Evolutionary conservation across 257 asterid species (phyloP).

Genomic region (Plantago elongata): DNA sequence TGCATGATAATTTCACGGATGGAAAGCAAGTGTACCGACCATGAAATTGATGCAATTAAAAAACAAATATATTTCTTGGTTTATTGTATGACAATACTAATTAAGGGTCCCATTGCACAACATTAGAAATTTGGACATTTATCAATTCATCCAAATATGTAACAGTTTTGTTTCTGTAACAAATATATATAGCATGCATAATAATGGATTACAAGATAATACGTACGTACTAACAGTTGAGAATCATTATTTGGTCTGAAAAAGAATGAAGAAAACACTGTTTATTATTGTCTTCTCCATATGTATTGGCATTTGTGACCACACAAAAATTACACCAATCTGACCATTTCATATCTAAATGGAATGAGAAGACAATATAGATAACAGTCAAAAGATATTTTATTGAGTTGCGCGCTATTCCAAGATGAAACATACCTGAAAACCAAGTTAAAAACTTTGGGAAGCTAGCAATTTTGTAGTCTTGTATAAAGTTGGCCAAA

Average conservation of each 20-base stretch:
- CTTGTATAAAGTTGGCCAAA: neutral
- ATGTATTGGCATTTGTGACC: neutral
- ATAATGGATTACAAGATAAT: too few species aligned
- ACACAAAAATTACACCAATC: slow-evolving; percentile 1
- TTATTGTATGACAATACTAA: too few species aligned
- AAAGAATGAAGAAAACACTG: too few species aligned
- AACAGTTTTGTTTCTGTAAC: too few species aligned
- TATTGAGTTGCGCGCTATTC: neutral
- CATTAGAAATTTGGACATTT: too few species aligned
- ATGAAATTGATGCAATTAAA: neutral
- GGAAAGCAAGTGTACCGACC: slow-evolving; percentile 10
- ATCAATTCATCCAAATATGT: too few species aligned
- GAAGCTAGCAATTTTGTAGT: neutral
- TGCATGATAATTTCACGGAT: slow-evolving; percentile 15
- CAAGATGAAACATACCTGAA: neutral
- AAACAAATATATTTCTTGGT: too few species aligned
- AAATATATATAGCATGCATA: too few species aligned
- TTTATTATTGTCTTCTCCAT: too few species aligned
- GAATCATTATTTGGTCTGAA: too few species aligned
- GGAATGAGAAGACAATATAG: slow-evolving; percentile 5
- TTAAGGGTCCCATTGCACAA: too few species aligned
- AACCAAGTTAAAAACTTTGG: neutral
- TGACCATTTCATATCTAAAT: neutral
- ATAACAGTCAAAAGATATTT: slow-evolving; percentile 3
- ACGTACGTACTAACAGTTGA: too few species aligned